Conservation (phyloP, 139 green algal species). For the Nannochloris sp. region DNA sequence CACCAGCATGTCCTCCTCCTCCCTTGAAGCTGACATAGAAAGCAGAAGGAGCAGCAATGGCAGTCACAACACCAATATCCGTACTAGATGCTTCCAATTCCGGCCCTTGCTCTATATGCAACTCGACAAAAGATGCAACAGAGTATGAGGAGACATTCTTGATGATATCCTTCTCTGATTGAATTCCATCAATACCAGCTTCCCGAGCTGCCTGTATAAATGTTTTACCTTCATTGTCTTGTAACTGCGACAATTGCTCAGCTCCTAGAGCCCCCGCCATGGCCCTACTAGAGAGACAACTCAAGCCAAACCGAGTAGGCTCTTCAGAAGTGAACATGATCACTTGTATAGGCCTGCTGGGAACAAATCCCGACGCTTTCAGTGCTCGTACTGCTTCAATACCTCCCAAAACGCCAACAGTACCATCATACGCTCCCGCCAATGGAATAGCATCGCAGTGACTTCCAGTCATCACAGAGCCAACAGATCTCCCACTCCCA, state of each 20-base stretch:
- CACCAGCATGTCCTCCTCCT: constrained; percentile 33
- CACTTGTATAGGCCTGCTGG: constrained; percentile 43
- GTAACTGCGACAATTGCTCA: constrained; percentile 34
- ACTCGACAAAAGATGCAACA: constrained; percentile 81
- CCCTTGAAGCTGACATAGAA: constrained; percentile 60
- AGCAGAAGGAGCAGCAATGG: constrained; percentile 84
- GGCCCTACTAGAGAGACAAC: constrained; percentile 72
- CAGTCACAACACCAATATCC: constrained; percentile 84
- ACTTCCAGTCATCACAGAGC: constrained; percentile 69
- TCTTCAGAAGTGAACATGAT: constrained; percentile 97
- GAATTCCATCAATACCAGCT: constrained; percentile 18
- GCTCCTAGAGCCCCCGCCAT: constrained; percentile 54
- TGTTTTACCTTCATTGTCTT: constrained; percentile 64
- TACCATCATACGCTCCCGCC: constrained; percentile 85
- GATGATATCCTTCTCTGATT: constrained; percentile 6
- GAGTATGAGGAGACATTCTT: not conserved
- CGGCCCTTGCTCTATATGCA: constrained; percentile 96
- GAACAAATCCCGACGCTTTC: constrained; percentile 61
- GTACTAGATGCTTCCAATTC: constrained; percentile 61
- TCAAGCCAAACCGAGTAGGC: constrained; percentile 85
- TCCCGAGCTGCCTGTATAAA: constrained; percentile 66
- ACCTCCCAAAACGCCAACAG: constrained; percentile 80
- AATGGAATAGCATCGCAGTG: constrained; percentile 90
- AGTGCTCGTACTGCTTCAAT: constrained; percentile 78
- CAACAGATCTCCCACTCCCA: not conserved